A percentile compares a stretch with the other conserved stretches of the same genome.
phyloP scores from a whole-genome alignment of 805 yeast genomes.

The Suhomyces xylopsoci region DNA sequence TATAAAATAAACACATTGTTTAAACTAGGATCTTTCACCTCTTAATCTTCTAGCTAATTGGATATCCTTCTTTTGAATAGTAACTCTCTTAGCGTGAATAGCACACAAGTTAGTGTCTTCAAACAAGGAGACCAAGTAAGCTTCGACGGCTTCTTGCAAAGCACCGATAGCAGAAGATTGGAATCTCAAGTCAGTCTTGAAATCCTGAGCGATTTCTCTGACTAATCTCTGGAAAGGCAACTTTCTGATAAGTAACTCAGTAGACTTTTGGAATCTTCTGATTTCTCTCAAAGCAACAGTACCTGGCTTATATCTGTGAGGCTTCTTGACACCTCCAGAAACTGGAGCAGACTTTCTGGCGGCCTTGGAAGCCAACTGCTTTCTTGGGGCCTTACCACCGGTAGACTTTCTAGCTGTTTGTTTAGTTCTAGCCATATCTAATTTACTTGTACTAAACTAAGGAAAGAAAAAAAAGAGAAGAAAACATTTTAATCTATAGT shows the following conservation, averaged over 20 bases:
- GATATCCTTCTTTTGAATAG: slow-evolving; percentile 48
- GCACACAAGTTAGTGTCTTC: slow-evolving; percentile 50
- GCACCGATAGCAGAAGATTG: slow-evolving; percentile 48
- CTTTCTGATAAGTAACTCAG: slow-evolving; percentile 46
- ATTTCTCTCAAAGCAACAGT: slow-evolving; percentile 49
- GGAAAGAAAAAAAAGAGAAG: background rate
- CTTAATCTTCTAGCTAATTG: slow-evolving; percentile 49
- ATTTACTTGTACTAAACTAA: background rate
- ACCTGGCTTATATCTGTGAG: slow-evolving; percentile 51
- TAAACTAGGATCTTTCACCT: slow-evolving; percentile 43
- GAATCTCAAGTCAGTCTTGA: slow-evolving; percentile 47
- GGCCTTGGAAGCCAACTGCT: slow-evolving; percentile 48
- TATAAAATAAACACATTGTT: background rate
- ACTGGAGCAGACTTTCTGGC: slow-evolving; percentile 49
- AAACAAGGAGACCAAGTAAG: slow-evolving; percentile 45
- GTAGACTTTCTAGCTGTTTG: slow-evolving; percentile 49
- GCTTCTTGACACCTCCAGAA: slow-evolving; percentile 47
- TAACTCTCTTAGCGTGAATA: slow-evolving; percentile 48
- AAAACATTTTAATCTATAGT: background rate
- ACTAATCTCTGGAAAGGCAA: slow-evolving; percentile 49
- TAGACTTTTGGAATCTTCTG: slow-evolving; percentile 47
- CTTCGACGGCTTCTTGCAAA: slow-evolving; percentile 47
- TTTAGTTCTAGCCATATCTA: slow-evolving; percentile 44
- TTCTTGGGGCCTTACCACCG: slow-evolving; percentile 50
- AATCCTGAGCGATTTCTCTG: slow-evolving; percentile 47